Evolutionary conservation across 441 rosid genomes (phyloP), one percentile per base, ranked within the genome.

Genomic region (Aquilaria agallochum): DNA sequence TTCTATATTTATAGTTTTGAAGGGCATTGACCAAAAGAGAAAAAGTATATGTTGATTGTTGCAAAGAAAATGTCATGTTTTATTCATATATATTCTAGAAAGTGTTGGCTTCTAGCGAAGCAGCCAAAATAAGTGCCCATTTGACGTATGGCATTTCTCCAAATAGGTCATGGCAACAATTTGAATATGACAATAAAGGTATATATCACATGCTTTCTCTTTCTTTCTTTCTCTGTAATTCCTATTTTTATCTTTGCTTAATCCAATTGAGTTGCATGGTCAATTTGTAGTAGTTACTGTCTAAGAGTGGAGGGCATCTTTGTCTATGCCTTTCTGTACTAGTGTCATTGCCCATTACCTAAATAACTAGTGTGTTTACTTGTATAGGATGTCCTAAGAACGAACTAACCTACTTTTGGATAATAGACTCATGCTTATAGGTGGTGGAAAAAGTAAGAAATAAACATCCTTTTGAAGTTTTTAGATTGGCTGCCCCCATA

Each of bases 61-160:
- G 0, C 51, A 48, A 48, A 48, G 9, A 56, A 10, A 56, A 20
- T 33, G 5, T 36, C 31, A 4, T 42, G 6, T 47, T 62, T 50
- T 44, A 45, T 52, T 53, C 56, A 30, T 72, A 49, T 77, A 55
- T 63, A 50, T 53, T 75, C 69, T 74, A 90, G 98, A 93, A 78
- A 87, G 86, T 83, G 55, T 76, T 94, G 74, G 99, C 92, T 15
- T 82, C 84, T 62, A 96, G 82, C 73, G 95, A 96, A 77, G 99
- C 99, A 50, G 75, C 90, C 14, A 89, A 76, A 72, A 78, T 94
- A 64, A 94, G 99, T 36, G 99, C 99, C n/a, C 87, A 89, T 58
- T 96, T 94, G 61, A 91, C 99, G 0, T 97, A 94, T 63, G 99
- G 96, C 30, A 91, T 91, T 61, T 94, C 91, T 79, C 99, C 97